Evolutionary conservation across 1,139 yeast species (phyloP).

Genomic region (Blastobotrys apis): DNA sequence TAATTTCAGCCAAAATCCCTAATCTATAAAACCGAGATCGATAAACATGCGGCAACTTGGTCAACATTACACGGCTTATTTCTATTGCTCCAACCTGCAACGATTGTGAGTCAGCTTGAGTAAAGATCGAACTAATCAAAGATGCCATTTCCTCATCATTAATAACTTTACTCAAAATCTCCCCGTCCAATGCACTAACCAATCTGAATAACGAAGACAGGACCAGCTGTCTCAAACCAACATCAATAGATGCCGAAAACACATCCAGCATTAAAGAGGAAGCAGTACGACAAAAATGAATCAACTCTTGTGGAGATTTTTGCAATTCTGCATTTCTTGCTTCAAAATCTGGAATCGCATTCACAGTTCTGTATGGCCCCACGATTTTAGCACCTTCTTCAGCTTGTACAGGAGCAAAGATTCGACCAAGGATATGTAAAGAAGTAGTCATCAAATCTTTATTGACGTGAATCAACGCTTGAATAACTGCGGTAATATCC

Average conservation of each 20-base stretch:
- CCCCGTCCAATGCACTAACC: slow-evolving; percentile 33
- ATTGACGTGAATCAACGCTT: slow-evolving; percentile 71
- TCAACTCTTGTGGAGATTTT: slow-evolving; percentile 23
- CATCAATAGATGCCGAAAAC: slow-evolving; percentile 73
- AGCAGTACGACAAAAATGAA: slow-evolving; percentile 46
- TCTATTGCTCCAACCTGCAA: slow-evolving; percentile 54
- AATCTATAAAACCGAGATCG: slow-evolving; percentile 59
- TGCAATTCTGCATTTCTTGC: slow-evolving; percentile 16
- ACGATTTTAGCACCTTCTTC: slow-evolving; percentile 23
- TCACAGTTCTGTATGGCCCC: slow-evolving; percentile 30
- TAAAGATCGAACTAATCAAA: slow-evolving; percentile 64
- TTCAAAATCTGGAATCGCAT: slow-evolving; percentile 10
- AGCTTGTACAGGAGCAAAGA: slow-evolving; percentile 39
- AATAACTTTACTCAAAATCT: slow-evolving; percentile 25
- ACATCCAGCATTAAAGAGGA: slow-evolving; percentile 63
- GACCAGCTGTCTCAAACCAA: slow-evolving; percentile 57
- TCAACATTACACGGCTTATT: slow-evolving; percentile 45
- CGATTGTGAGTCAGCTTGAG: slow-evolving; percentile 40
- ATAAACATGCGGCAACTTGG: slow-evolving; percentile 44
- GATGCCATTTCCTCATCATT: slow-evolving; percentile 33
- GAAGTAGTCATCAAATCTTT: slow-evolving; percentile 57
- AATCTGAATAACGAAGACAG: slow-evolving; percentile 57
- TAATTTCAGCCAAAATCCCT: slow-evolving; percentile 60
- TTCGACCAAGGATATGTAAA: slow-evolving; percentile 51
- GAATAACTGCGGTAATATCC: slow-evolving; percentile 46